Percentiles rank a stretch among this genome's conserved stretches.
Evolutionary conservation across 169 alveolate genomes (phyloP).

Genomic region (Plasmodium berghei): DNA sequence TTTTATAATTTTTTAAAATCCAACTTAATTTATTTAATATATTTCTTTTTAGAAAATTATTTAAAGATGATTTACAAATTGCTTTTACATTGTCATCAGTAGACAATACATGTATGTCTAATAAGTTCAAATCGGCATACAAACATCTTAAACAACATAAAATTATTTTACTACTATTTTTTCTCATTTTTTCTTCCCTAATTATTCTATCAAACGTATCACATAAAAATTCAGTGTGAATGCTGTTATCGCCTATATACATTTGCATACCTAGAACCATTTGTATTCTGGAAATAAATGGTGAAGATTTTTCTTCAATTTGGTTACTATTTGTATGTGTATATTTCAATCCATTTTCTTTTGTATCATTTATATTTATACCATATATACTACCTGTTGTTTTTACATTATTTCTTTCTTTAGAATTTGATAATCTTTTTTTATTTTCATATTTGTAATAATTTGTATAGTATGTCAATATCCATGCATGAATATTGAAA

Average conservation of each 20-base stretch:
- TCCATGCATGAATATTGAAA: constrained; percentile 70
- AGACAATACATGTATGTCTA: constrained; percentile 40
- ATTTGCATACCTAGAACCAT: constrained; percentile 68
- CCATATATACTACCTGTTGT: not conserved
- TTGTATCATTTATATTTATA: not conserved
- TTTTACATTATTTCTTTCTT: not conserved
- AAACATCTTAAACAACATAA: constrained; percentile 68
- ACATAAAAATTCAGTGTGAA: constrained; percentile 69
- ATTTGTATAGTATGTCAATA: constrained; percentile 59
- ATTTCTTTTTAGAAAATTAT: constrained; percentile 26
- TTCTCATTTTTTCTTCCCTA: constrained; percentile 71
- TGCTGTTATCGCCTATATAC: constrained; percentile 70
- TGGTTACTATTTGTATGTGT: not conserved
- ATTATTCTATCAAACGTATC: constrained; percentile 54
- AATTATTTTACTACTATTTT: constrained; percentile 56
- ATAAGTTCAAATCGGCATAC: constrained; percentile 49
- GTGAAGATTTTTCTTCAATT: not conserved
- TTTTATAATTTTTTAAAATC: constrained; percentile 55
- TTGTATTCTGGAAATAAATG: constrained; percentile 54
- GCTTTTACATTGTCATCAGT: constrained; percentile 70
- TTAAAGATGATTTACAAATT: constrained; percentile 57
- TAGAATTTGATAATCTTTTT: constrained; percentile 28
- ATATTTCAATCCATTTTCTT: not conserved
- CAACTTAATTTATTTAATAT: constrained; percentile 56
- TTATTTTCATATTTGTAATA: constrained; percentile 51